Evolutionary conservation across 2,329 filamentous ascomycete species (phyloP).

Genomic region (Lecanicillium sp.): DNA sequence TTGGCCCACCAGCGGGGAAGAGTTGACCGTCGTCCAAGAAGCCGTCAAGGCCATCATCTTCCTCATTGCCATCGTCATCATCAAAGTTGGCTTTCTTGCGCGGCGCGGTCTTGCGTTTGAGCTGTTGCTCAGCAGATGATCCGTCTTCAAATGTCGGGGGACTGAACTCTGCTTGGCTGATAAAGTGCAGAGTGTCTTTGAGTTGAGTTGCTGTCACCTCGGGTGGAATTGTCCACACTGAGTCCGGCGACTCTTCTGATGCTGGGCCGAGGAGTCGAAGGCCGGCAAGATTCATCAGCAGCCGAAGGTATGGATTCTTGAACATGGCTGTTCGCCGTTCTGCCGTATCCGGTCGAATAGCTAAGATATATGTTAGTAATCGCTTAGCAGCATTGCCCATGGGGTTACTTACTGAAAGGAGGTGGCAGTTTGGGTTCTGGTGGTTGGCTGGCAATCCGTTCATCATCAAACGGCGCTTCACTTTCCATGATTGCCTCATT

Average conservation of each 20-base stretch:
- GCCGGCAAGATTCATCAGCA: conserved; percentile 72
- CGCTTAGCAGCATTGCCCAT: conserved; percentile 18
- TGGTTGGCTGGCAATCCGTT: conserved; percentile 18
- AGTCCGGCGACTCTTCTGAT: conserved; percentile 64
- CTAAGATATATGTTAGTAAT: conserved; percentile 24
- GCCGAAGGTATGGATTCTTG: conserved; percentile 79
- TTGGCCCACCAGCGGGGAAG: conserved; percentile 64
- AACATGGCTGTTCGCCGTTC: conserved; percentile 68
- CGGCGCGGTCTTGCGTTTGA: conserved; percentile 60
- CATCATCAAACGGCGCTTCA: conserved; percentile 25
- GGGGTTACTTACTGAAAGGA: conserved; percentile 24
- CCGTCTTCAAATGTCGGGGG: conserved; percentile 73
- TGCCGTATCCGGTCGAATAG: conserved; percentile 56
- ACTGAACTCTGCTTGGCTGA: conserved; percentile 71
- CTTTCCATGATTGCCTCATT: conserved; percentile 48
- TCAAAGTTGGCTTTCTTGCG: conserved; percentile 58
- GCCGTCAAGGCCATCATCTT: conserved; percentile 44
- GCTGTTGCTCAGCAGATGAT: conserved; percentile 64
- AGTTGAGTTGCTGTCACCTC: conserved; percentile 57
- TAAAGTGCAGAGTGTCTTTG: conserved; percentile 59
- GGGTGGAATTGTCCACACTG: conserved; percentile 70
- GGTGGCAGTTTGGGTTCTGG: conserved; percentile 22
- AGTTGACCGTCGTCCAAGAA: conserved; percentile 45
- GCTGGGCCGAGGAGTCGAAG: conserved; percentile 50
- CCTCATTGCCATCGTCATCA: conserved; percentile 66